Evolutionary conservation across 805 yeast genomes (phyloP), one percentile per base, ranked within the genome.

Genomic region (Pachysolen tannophilus): DNA sequence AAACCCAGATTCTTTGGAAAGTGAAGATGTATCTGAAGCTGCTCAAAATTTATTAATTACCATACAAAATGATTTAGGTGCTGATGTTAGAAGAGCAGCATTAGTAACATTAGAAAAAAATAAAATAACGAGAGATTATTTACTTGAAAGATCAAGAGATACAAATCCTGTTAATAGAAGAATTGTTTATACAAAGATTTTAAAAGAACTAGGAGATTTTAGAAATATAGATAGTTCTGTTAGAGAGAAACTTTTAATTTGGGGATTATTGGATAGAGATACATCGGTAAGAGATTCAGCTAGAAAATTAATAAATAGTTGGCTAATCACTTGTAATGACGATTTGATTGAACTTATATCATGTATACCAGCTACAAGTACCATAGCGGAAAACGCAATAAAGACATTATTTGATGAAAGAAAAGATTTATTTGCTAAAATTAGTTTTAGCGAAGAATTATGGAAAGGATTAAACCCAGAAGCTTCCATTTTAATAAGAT

Each of bases 211-310:
- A 45, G 82, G 82, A 5, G 82, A 75, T 42, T 72, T 79, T 31
- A 46, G 63, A 37, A 49, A 60, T 8, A 60, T 85, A 8, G 70
- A 67, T 21, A 62, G 71, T 32, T 61, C 62, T 6, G 63, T 71
- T 21, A 62, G 95, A 28, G 90, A 82, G 38, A 68, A 71, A 36
- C 53, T 92, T 17, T 63, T 92, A 15, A 65, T 68, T 28, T 83
- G 95, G 86, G 97, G 98, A 3, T 65, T 90, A 33, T 76, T 75
- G 42, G 98, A 90, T 56, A 72, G 97, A 44, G 96, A 88, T 43
- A 75, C 67, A 4, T 45, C 65, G 5, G 97, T 92, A 1, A 63
- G 75, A 43, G 63, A 61, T 19, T 90, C 95, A 0, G 86, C 95
- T 5, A 57, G 68, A 1, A 71, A 73, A 42, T 69, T 87, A 76